Evolutionary conservation across 345 rosid species (phyloP), one percentile per base, ranked within the genome.

Genomic region (Sonneratia caseolaris): DNA sequence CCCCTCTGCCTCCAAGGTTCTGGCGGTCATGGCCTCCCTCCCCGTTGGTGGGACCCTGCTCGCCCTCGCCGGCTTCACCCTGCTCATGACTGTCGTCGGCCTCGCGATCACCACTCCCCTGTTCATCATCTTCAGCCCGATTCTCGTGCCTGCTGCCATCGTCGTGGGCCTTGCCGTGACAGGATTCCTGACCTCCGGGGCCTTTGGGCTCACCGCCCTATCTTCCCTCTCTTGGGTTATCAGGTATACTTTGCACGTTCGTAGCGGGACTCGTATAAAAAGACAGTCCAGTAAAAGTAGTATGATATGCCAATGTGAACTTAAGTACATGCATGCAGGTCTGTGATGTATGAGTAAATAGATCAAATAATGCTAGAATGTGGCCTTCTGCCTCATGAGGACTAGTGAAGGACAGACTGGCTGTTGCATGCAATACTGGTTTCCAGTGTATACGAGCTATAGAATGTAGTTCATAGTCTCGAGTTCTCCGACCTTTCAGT

Each of bases 91-190:
- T 5, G 68, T 90, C 16, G 87, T 86, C 10, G 96, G 89, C 59
- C 82, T 88, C 21, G 73, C 80, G 10, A 73, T 89, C 45, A 73
- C 89, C 36, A 86, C 91, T 14, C 95, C 96, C 1, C 69, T 90
- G 47, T 82, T 94, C 49, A 55, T 94, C 55, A 73, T 94, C 67
- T 90, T 83, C 82, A 91, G 97, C 82, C 98, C 92, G 0, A 83
- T 94, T 51, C 75, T 94, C 3, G 90, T 91, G 38, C 93, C 98
- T 0, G 90, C 97, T 0, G 85, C 86, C 16, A 72, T 89, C 16
- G 77, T 70, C 7, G 66, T 91, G 14, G 87, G 82, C 64, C 66
- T 91, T 67, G 86, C 91, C 0, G 81, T 88, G 80, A 47, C 79
- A 0, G 98, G 88, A 11, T 86, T 88, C 73, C 75, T 88, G 67